Percentiles rank a stretch among this genome's conserved stretches.
These are phyloP conservation scores for Pyricularia sp. DNA, from an alignment of 2,329 filamentous ascomycete species.

Conservation along the genomic window DNA sequence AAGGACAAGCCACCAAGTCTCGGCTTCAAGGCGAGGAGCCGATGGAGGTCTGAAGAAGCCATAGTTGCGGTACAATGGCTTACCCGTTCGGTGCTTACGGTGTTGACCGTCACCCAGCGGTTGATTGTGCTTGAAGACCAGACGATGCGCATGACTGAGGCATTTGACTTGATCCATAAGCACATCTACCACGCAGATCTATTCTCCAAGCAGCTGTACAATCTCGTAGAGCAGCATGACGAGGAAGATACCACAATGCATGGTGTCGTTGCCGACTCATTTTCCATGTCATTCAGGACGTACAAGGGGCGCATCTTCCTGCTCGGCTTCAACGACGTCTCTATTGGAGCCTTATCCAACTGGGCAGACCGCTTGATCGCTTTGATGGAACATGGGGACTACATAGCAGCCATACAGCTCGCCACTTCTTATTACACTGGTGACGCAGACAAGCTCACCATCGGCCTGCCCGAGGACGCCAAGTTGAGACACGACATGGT, in stretches of 20 bases:
- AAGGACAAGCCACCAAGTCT: constrained; percentile 67
- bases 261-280: constrained; percentile 90
- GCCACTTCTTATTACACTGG: constrained; percentile 89
- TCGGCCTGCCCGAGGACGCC: constrained; percentile 81
- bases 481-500: constrained; percentile 66
- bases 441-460: constrained; percentile 83
- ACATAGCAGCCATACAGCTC: constrained; percentile 78
- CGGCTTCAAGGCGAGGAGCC: constrained; percentile 67
- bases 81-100: constrained; percentile 78
- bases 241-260: constrained; percentile 84
- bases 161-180: constrained; percentile 81
- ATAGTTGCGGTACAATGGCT: constrained; percentile 97
- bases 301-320: constrained; percentile 92
- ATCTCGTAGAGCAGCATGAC: constrained; percentile 75
- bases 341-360: constrained; percentile 84
- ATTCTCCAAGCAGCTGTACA: constrained; percentile 77
- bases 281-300: constrained; percentile 92
- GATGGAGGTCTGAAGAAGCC: constrained; percentile 88
- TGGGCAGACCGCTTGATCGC: constrained; percentile 92
- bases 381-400: constrained; percentile 94
- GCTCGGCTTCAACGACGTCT: constrained; percentile 85
- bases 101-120: constrained; percentile 88
- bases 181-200: constrained; percentile 86
- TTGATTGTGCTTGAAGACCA: constrained; percentile 85
- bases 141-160: constrained; percentile 74